Evolutionary conservation across 495 filamentous ascomycete genomes (phyloP).

Genomic region (Aspergillus leporis): DNA sequence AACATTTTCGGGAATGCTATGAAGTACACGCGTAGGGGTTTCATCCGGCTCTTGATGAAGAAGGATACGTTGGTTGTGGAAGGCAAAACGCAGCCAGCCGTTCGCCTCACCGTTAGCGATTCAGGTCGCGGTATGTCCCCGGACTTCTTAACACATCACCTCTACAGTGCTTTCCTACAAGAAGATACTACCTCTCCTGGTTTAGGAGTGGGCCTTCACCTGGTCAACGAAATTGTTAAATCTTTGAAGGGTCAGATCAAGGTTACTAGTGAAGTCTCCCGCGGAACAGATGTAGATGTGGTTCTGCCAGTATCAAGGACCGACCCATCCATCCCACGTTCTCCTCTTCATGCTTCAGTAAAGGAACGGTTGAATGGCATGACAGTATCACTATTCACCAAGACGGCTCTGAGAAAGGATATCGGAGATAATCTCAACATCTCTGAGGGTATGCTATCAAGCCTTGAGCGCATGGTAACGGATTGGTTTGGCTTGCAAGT

Average conservation of each 20-base stretch:
- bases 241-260: slow-evolving; percentile 7
- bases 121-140: slow-evolving; percentile 48
- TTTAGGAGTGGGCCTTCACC: slow-evolving; percentile 12
- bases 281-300: slow-evolving; percentile 10
- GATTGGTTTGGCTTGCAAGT: slow-evolving; percentile 37
- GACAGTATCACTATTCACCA: slow-evolving; percentile 25
- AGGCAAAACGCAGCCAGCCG: slow-evolving; percentile 14
- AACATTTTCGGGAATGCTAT: slow-evolving; percentile 73
- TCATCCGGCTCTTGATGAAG: slow-evolving; percentile 55
- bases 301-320: slow-evolving; percentile 18
- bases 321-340: neutral
- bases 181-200: slow-evolving; percentile 32
- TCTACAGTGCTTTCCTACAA: slow-evolving; percentile 48
- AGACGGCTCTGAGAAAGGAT: slow-evolving; percentile 14
- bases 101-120: slow-evolving; percentile 37
- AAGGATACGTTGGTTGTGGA: slow-evolving; percentile 26
- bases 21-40: slow-evolving; percentile 65
- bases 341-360: slow-evolving; percentile 10
- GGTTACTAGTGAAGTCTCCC: slow-evolving; percentile 7
- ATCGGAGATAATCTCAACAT: slow-evolving; percentile 16
- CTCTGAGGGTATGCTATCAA: slow-evolving; percentile 19
- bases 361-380: slow-evolving; percentile 23
- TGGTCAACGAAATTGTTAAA: slow-evolving; percentile 13
- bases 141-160: slow-evolving; percentile 41
- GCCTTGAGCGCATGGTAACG: slow-evolving; percentile 23